Percentiles rank a stretch among this genome's conserved stretches.
These are phyloP conservation scores for Bonnemaisonia californica DNA, from an alignment of 31 red algal species.

Conservation along the genomic window DNA sequence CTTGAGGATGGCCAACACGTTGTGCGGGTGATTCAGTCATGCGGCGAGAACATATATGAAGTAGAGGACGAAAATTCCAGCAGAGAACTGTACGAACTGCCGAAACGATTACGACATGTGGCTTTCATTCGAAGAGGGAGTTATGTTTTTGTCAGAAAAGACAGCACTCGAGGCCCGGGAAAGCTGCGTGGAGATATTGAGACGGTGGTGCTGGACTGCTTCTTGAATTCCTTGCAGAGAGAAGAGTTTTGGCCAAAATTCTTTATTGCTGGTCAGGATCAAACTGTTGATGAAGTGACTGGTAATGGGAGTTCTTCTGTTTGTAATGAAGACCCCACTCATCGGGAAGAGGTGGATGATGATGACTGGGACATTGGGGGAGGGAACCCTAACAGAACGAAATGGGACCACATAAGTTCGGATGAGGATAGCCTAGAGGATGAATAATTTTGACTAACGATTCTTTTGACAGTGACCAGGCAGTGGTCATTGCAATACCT, in stretches of 20 bases:
- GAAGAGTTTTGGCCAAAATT: slow-evolving; percentile 53
- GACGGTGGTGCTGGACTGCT: slow-evolving; percentile 38
- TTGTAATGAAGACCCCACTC: neutral
- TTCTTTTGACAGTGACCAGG: no score
- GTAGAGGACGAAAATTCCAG: slow-evolving; percentile 6
- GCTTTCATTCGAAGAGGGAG: slow-evolving; percentile 54
- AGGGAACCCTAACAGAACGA: slow-evolving; percentile 46
- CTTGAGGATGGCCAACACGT: slow-evolving; percentile 38
- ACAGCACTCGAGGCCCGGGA: slow-evolving; percentile 15
- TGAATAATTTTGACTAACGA: no score
- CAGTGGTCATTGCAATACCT: no score
- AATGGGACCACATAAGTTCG: slow-evolving; percentile 36
- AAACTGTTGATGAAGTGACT: neutral
- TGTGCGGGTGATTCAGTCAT: slow-evolving; percentile 33
- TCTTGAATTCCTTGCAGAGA: slow-evolving; percentile 24
- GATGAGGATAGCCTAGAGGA: slow-evolving; percentile 25
- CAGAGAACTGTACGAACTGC: slow-evolving; percentile 28
- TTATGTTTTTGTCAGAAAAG: slow-evolving; percentile 57
- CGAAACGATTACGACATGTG: slow-evolving; percentile 56
- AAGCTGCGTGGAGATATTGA: slow-evolving; percentile 63
- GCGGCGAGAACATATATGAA: slow-evolving; percentile 61
- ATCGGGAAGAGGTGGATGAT: neutral
- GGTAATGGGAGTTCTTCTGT: neutral
- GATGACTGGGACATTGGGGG: slow-evolving; percentile 41
- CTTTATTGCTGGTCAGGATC: no score